phyloP scores from a whole-genome alignment of 495 filamentous ascomycete species.

The Hypoxylon crocopeplum region DNA sequence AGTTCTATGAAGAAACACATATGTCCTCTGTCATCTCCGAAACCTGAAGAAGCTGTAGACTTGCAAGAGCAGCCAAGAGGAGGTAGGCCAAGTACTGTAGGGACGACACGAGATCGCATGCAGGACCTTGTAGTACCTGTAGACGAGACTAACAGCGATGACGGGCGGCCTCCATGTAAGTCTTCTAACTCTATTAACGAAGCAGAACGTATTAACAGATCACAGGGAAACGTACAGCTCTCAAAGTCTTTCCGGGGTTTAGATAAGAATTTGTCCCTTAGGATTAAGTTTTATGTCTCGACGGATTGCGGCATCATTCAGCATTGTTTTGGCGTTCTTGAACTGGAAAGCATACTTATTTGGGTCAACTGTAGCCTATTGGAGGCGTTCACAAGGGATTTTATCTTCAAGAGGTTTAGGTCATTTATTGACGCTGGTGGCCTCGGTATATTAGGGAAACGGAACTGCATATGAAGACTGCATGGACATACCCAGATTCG shows the following conservation, averaged over 20 bases:
- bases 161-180: constrained; percentile 42
- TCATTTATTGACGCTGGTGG: constrained; percentile 17
- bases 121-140: constrained; percentile 38
- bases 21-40: constrained; percentile 21
- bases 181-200: neutral
- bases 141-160: constrained; percentile 42
- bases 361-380: neutral
- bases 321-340: constrained; percentile 32
- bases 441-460: constrained; percentile 18
- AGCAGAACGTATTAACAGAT: constrained; percentile 8
- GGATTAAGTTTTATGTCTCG: constrained; percentile 1
- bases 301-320: constrained; percentile 16
- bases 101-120: constrained; percentile 34
- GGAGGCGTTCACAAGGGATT: constrained; percentile 15
- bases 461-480: constrained; percentile 33
- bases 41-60: constrained; percentile 30
- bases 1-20: constrained; percentile 34
- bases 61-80: constrained; percentile 27
- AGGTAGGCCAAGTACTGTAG: constrained; percentile 13
- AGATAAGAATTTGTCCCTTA: constrained; percentile 15
- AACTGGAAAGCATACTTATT: constrained; percentile 20
- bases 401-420: neutral
- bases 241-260: constrained; percentile 35
- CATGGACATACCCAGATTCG: constrained; percentile 35
- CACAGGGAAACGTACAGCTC: constrained; percentile 34